Base-by-base conservation (phyloP, 352 stramenopile species). In the Phytophthora gonapodyides region DNA sequence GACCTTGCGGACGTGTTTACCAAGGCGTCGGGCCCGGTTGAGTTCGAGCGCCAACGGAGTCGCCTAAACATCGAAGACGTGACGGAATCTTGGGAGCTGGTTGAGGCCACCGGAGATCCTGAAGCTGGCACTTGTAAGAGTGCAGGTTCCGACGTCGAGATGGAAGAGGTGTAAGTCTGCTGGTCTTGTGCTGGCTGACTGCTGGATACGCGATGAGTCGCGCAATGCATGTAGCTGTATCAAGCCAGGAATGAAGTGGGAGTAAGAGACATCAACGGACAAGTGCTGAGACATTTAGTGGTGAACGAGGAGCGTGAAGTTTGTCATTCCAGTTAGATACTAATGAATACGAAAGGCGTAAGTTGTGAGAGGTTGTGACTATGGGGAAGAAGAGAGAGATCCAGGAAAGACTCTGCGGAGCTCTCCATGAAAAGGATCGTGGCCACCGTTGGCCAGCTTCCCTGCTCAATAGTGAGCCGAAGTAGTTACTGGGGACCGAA, bases 331-430 rank as follows among this genome's bases (percentile, higher is more conserved):
- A 31, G 40, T 46, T 46, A 46, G 40, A 19, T 46, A 19, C 16
- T 19, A 46, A 31, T 46, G 15, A 46, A 46, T 46, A 46, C 27
- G 40, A 46, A 24, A 46, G 21, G 27, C n/a, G 16, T 24, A n/a
- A 19, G 40, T 46, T 46, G 41, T 46, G 41, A 46, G 41, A 31
- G 16, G 16, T 46, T 46, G 41, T 46, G 41, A 46, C 41, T 46
- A 46, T 46, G 41, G 17, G 41, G 41, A 19, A 46, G 41, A 30
- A 30, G 24, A 24, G 24, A 30, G 24, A 30, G 24, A 30, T 46
- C 41, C 41, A 13, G 17, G 41, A 46, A 46, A 46, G 41, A 30
- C 24, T 30, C 24, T 30, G 24, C 24, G 24, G 24, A 30, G 41
- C 17, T 46, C 41, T 46, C 17, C 17, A 11, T 46, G 41, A 17